Evolutionary conservation across 2,329 filamentous ascomycete species (phyloP), one percentile per base, ranked within the genome.

Genomic region (Acrocalymma vagum): DNA sequence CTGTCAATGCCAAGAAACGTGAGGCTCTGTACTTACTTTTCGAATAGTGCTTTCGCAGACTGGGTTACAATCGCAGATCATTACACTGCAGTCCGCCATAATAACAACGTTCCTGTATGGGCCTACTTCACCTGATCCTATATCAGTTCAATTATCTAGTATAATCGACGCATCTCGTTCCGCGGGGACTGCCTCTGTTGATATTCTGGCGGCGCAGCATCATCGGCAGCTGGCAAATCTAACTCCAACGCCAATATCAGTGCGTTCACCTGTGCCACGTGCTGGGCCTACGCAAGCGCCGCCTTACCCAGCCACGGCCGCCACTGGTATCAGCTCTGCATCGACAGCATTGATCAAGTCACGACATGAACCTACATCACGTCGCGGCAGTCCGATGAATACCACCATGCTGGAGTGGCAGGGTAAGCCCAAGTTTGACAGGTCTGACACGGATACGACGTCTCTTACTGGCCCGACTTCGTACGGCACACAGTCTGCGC

Each of bases 21-120:
- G 21, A 6, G 9, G 23, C 2, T 6, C 6, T 18, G 27, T 13
- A 17, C 40, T 44, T 15, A 42, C 14, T 17, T 9, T 29, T 32
- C n/a, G n/a, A 26, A 9, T 24, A 69, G 66, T 63, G 6, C 42
- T 59, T 21, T 56, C 65, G 11, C 61, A 68, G 35, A 57, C 58
- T 9, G 62, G 50, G 4, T 53, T 69, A 9, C 66, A 69, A 33
- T 59, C 61, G 4, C 60, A 68, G 25, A 65, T 69, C 27, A 69
- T 69, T n/a, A 53, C 48, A 7, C 54, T 69, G 2, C 66, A 69
- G 38, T 60, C 53, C 9, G 53, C 59, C 2, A 38, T 69, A 10
- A 55, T 69, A 8, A 60, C 52, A 1, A 67, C 59, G 2, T 66
- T 67, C 37, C 49, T 69, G 2, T 69, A 69, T 36, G 66, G 66